Conservation (phyloP, 768 basidiomycete species). For the Lactarius hengduanensis region DNA sequence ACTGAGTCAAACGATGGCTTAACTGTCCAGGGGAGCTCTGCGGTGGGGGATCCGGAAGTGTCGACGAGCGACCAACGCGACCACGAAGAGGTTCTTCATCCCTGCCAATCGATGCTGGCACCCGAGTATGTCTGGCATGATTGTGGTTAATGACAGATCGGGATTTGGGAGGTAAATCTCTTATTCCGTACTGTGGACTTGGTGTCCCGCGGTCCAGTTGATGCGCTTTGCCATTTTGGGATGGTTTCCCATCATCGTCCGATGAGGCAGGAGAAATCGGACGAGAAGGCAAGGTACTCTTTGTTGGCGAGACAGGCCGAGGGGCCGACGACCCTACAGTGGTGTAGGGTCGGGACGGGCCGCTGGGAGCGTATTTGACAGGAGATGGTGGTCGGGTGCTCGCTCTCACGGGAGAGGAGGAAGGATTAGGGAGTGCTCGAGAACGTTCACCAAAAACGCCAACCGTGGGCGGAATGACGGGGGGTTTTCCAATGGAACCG, state of each 20-base stretch:
- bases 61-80: conserved; percentile 24
- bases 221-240: conserved; percentile 17
- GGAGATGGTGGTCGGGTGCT: conserved; percentile 19
- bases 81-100: conserved; percentile 20
- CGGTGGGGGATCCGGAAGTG: conserved; percentile 22
- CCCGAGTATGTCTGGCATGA: conserved; percentile 15
- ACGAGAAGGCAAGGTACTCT: conserved; percentile 14
- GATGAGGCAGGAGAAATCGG: conserved; percentile 26
- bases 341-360: conserved; percentile 16
- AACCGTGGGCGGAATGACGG: conserved; percentile 18
- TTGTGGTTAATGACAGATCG: conserved; percentile 25
- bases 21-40: background rate
- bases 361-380: conserved; percentile 16
- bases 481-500: conserved; percentile 17
- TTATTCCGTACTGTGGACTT: conserved; percentile 30
- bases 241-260: conserved; percentile 19
- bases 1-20: conserved; percentile 25
- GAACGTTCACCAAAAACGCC: conserved; percentile 9
- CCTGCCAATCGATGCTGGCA: conserved; percentile 16
- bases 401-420: conserved; percentile 11
- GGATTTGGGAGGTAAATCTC: conserved; percentile 28
- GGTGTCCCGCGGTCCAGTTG: conserved; percentile 16
- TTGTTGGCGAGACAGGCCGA: conserved; percentile 17
- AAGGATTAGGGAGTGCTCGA: conserved; percentile 19
- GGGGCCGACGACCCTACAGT: conserved; percentile 10